These are phyloP conservation scores for Umbelopsis sp. DNA, from an alignment of 371 early-diverging fungal genomes.

Conservation along the genomic window DNA sequence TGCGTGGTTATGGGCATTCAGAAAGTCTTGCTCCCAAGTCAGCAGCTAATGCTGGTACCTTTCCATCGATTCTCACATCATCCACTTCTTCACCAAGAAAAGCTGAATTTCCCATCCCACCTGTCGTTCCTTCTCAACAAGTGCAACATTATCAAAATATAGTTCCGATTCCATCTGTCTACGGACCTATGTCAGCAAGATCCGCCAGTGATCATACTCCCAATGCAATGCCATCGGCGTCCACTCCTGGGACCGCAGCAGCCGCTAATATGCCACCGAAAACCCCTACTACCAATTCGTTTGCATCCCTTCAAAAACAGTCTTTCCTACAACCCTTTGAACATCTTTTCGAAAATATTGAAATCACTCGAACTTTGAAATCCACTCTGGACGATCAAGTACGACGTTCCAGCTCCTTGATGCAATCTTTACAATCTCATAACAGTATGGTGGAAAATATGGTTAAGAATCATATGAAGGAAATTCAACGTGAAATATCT, in stretches of 20 bases:
- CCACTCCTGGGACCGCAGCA: constrained; percentile 23
- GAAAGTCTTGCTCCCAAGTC: neutral
- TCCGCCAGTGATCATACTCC: constrained; percentile 21
- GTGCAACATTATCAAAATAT: constrained; percentile 37
- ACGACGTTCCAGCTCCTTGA: constrained; percentile 69
- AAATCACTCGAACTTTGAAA: constrained; percentile 60
- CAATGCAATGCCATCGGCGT: constrained; percentile 15
- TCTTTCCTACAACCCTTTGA: constrained; percentile 62
- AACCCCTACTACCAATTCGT: constrained; percentile 38
- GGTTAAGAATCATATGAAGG: constrained; percentile 73
- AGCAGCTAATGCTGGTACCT: constrained; percentile 18
- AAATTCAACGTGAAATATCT: constrained; percentile 68
- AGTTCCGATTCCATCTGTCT: constrained; percentile 26
- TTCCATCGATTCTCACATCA: constrained; percentile 12
- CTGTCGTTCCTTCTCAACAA: constrained; percentile 55
- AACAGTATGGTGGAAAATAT: constrained; percentile 78
- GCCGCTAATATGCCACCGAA: constrained; percentile 30
- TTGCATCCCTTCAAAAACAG: constrained; percentile 38
- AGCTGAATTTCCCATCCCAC: constrained; percentile 51
- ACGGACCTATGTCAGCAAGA: constrained; percentile 19
- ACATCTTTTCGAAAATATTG: constrained; percentile 63
- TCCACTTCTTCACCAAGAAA: constrained; percentile 28
- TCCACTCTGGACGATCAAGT: constrained; percentile 76
- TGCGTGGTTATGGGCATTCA: neutral
- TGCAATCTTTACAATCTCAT: constrained; percentile 77